A percentile compares a stretch with the other conserved stretches of the same genome.
These are phyloP conservation scores for Blastomyces gilchristii DNA, from an alignment of 2,329 filamentous ascomycete genomes.

Conservation along the genomic window DNA sequence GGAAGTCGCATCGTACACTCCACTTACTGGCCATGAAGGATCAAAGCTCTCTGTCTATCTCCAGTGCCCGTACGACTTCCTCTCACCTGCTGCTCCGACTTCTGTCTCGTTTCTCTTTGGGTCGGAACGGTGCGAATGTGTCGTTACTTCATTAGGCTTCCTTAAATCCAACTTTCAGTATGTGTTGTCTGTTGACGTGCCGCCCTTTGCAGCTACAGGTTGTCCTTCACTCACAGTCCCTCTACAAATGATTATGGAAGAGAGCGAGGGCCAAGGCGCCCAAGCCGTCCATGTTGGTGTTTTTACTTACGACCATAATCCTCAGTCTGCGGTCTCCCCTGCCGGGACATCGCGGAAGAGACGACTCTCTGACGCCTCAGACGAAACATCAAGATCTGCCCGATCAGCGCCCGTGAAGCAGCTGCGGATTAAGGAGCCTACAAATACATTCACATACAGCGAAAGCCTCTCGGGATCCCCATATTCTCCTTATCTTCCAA, in stretches of 20 bases:
- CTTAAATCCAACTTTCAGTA: slow-evolving; percentile 57
- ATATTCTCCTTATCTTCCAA: slow-evolving; percentile 43
- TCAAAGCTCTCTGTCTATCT: slow-evolving; percentile 65
- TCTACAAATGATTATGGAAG: slow-evolving; percentile 51
- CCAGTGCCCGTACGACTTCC: slow-evolving; percentile 63
- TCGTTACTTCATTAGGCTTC: slow-evolving; percentile 51
- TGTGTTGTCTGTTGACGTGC: slow-evolving; percentile 60
- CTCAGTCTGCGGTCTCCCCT: slow-evolving; percentile 29
- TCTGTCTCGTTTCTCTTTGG: slow-evolving; percentile 64
- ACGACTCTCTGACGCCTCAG: slow-evolving; percentile 44
- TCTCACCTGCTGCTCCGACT: slow-evolving; percentile 41
- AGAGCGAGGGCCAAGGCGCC: slow-evolving; percentile 43
- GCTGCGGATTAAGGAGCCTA: slow-evolving; percentile 39
- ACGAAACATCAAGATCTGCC: slow-evolving; percentile 38
- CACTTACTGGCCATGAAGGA: slow-evolving; percentile 56
- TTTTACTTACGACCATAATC: slow-evolving; percentile 50
- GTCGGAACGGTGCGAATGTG: slow-evolving; percentile 59
- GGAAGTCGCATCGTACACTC: slow-evolving; percentile 59
- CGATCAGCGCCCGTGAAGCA: slow-evolving; percentile 42
- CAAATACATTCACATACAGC: slow-evolving; percentile 46
- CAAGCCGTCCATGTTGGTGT: slow-evolving; percentile 47
- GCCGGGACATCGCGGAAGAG: slow-evolving; percentile 44
- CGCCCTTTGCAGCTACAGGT: slow-evolving; percentile 50
- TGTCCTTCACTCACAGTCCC: slow-evolving; percentile 48
- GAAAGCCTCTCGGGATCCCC: slow-evolving; percentile 38